A percentile compares a stretch with the other conserved stretches of the same genome.
Conservation (phyloP, 306 rosid genomes). For the Vachellia collinsii region DNA sequence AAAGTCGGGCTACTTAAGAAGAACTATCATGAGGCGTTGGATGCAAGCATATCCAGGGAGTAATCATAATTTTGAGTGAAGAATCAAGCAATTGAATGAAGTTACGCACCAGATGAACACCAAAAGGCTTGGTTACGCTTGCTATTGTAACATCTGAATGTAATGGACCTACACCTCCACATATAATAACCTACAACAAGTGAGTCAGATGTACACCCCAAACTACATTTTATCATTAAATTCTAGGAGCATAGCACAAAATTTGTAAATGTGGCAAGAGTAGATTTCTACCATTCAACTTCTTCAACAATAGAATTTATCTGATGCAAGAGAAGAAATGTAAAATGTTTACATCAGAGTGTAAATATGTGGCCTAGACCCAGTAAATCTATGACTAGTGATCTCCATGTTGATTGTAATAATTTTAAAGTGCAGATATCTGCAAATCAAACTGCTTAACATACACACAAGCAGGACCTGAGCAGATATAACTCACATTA, state of each 20-base stretch:
- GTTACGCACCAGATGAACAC: constrained; percentile 83
- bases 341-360: constrained; percentile 23
- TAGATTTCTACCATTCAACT: constrained; percentile 72
- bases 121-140: constrained; percentile 94
- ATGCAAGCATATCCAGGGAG: constrained; percentile 22
- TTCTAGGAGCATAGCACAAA: constrained; percentile 28
- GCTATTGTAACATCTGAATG: constrained; percentile 88
- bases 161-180: constrained; percentile 95
- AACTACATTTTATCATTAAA: constrained; percentile 30
- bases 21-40: constrained; percentile 4
- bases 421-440: constrained; percentile 18
- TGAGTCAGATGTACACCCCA: constrained; percentile 34
- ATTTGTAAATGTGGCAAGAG: constrained; percentile 42
- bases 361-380: neutral
- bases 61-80: neutral
- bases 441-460: constrained; percentile 27
- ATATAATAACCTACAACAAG: constrained; percentile 72
- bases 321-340: constrained; percentile 45
- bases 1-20: neutral
- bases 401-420: constrained; percentile 10
- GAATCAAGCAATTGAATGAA: constrained; percentile 35
- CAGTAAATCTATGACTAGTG: neutral
- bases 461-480: constrained; percentile 20
- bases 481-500: constrained; percentile 66
- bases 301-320: constrained; percentile 93